phyloP scores from a whole-genome alignment of 1,139 yeast genomes.

The Geotrichum klebahnii region DNA sequence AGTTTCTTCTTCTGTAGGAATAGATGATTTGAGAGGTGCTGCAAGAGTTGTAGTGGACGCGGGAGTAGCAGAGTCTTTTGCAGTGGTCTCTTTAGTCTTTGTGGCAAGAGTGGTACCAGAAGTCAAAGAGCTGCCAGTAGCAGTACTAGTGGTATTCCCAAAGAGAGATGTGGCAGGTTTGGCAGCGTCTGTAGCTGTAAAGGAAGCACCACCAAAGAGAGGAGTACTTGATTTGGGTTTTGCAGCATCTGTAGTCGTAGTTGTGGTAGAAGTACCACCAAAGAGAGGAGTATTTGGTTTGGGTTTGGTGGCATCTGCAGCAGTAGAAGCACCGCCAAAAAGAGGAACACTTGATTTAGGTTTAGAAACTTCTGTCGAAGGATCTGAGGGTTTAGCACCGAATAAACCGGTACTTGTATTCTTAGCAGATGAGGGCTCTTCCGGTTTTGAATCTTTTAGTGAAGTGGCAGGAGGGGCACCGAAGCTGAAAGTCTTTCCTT shows the following conservation, averaged over 20 bases:
- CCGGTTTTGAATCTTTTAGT: too few species aligned
- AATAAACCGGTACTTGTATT: too few species aligned
- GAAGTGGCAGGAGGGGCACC: too few species aligned
- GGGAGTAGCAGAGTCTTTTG: slow-evolving; percentile 29
- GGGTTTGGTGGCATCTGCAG: slow-evolving; percentile 1
- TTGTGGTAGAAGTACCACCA: too few species aligned
- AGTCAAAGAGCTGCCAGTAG: slow-evolving; percentile 22
- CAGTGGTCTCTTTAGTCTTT: slow-evolving; percentile 23
- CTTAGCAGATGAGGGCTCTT: too few species aligned
- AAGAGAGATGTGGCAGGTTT: slow-evolving; percentile 22
- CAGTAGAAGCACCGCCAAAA: too few species aligned
- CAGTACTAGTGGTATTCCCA: slow-evolving; percentile 24
- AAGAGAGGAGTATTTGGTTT: too few species aligned
- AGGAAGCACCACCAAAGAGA: slow-evolving; percentile 21
- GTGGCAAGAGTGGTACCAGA: slow-evolving; percentile 22
- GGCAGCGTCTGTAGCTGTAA: slow-evolving; percentile 22
- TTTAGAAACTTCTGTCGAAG: too few species aligned
- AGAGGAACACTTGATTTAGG: too few species aligned
- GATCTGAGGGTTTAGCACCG: too few species aligned
- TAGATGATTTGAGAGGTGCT: slow-evolving; percentile 41
- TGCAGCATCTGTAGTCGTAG: too few species aligned
- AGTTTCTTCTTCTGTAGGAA: slow-evolving; percentile 36
- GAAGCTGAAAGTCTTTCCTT: too few species aligned
- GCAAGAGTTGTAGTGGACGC: slow-evolving; percentile 40
- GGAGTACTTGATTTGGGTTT: slow-evolving; percentile 17